These are phyloP conservation scores for Artemisia argyi DNA, from an alignment of 129 eudicot genomes.

Conservation along the genomic window DNA sequence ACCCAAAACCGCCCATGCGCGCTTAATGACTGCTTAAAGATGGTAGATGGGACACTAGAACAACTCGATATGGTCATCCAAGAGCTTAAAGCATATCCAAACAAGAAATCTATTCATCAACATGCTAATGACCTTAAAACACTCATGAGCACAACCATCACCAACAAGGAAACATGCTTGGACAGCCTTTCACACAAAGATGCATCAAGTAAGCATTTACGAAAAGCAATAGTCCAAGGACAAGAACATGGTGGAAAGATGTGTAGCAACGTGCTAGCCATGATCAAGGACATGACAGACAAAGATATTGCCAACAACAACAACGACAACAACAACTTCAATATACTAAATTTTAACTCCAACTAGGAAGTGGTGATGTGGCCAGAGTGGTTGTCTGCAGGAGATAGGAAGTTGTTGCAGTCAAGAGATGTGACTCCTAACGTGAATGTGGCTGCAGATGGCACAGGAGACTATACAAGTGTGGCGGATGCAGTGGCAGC, in stretches of 20 bases:
- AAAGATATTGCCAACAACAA: slow-evolving; percentile 18
- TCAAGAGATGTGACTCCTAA: slow-evolving; percentile 22
- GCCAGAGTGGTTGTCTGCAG: slow-evolving; percentile 36
- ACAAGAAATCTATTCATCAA: slow-evolving; percentile 33
- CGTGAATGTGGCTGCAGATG: slow-evolving; percentile 42
- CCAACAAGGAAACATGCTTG: slow-evolving; percentile 59
- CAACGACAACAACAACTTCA: not conserved
- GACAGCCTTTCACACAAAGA: slow-evolving; percentile 26
- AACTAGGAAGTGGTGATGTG: not conserved
- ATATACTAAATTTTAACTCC: not conserved
- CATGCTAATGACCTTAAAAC: slow-evolving; percentile 76
- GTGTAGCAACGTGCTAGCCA: slow-evolving; percentile 33
- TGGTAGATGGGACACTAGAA: slow-evolving; percentile 53
- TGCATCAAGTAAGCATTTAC: not conserved
- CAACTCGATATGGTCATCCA: slow-evolving; percentile 42
- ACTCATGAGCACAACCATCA: slow-evolving; percentile 64
- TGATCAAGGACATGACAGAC: slow-evolving; percentile 26
- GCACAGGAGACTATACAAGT: slow-evolving; percentile 40
- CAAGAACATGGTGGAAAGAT: slow-evolving; percentile 34
- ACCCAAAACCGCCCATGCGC: too few species aligned
- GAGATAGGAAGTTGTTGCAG: slow-evolving; percentile 40
- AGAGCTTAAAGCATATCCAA: slow-evolving; percentile 45
- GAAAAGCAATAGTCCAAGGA: slow-evolving; percentile 14
- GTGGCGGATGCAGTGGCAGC: slow-evolving; percentile 50
- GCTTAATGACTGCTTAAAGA: slow-evolving; percentile 67